Evolutionary conservation across 495 filamentous ascomycete species (phyloP), one percentile per base, ranked within the genome.

Genomic region (Penicillium goetzii): DNA sequence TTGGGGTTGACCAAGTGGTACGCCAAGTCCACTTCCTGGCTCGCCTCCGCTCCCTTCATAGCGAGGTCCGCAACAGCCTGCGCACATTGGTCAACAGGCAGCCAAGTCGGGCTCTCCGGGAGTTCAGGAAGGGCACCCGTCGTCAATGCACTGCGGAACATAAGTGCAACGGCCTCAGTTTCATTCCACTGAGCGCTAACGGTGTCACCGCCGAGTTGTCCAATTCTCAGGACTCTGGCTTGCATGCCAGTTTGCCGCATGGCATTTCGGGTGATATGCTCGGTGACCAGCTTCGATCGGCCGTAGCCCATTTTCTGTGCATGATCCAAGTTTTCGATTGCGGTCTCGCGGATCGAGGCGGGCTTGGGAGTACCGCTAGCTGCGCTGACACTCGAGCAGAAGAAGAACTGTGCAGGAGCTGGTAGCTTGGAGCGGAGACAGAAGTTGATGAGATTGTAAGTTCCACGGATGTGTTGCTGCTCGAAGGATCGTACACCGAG

Each of bases 251-350:
- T 73, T 3, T 73, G 63, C 15, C 68, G 69, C 56, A 80, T 82
- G 0, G 81, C 80, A 23, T 72, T 72, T 1, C 72, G 68, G 30
- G 78, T 71, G 26, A 87, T 81, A 8, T 82, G 74, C 70, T 90
- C 88, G 0, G 88, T 84, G 1, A 89, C 84, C 72, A 87, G 85
- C 70, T 90, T 90, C 0, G 83, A 86, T 23, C 80, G 76, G 0
- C 82, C 82, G 51, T 90, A 90, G 3, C 88, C 88, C 11, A 84
- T 78, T 0, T 68, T 71, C 8, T 84, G 81, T 0, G 86, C 83
- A 38, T 83, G 73, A 1, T 67, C 41, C 6, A 88, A 78, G 19
- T 84, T 70, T 6, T 73, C 61, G 1, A 84, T 78, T 11, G 83
- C 73, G 8, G 56, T 63, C 68, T 90, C 88, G 5, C 71, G 66